These are phyloP conservation scores for Laburnicola sp. DNA, from an alignment of 2,329 filamentous ascomycete genomes.

Conservation along the genomic window DNA sequence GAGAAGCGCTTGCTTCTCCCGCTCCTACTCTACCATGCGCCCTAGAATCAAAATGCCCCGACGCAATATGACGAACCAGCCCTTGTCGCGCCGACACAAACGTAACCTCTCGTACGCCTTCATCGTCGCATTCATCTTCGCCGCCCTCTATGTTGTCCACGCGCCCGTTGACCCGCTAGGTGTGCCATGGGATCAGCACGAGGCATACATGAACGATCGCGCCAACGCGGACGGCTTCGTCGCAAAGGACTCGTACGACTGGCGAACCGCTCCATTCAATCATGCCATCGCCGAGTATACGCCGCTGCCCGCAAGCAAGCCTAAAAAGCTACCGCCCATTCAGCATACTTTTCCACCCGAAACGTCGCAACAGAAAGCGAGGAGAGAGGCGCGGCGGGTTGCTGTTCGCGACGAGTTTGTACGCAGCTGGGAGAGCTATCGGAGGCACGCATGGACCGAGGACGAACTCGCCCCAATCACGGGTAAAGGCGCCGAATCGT, in stretches of 20 bases:
- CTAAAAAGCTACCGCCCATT: slow-evolving; percentile 45
- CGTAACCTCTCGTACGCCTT: slow-evolving; percentile 33
- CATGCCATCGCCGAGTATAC: slow-evolving; percentile 44
- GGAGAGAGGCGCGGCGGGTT: slow-evolving; percentile 37
- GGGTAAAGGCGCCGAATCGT: slow-evolving; percentile 45
- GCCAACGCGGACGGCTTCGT: slow-evolving; percentile 18
- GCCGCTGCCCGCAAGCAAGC: slow-evolving; percentile 42
- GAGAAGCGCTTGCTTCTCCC: background rate
- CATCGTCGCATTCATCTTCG: slow-evolving; percentile 27
- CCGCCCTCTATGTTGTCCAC: slow-evolving; percentile 34
- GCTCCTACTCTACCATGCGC: slow-evolving; percentile 24
- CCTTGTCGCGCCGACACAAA: slow-evolving; percentile 38
- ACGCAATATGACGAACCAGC: slow-evolving; percentile 24
- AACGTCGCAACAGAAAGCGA: slow-evolving; percentile 24
- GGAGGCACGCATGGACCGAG: slow-evolving; percentile 49
- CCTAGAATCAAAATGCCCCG: slow-evolving; percentile 34
- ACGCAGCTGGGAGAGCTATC: slow-evolving; percentile 51
- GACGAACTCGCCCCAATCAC: slow-evolving; percentile 52
- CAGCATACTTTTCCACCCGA: slow-evolving; percentile 48
- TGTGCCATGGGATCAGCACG: slow-evolving; percentile 34
- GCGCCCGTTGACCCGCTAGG: slow-evolving; percentile 34
- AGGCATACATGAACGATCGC: slow-evolving; percentile 39
- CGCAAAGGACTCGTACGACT: slow-evolving; percentile 40
- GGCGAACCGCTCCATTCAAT: slow-evolving; percentile 47
- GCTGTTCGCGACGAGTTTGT: slow-evolving; percentile 49